These are phyloP conservation scores for Trametes elegans DNA, from an alignment of 768 basidiomycete species.

Conservation along the genomic window DNA sequence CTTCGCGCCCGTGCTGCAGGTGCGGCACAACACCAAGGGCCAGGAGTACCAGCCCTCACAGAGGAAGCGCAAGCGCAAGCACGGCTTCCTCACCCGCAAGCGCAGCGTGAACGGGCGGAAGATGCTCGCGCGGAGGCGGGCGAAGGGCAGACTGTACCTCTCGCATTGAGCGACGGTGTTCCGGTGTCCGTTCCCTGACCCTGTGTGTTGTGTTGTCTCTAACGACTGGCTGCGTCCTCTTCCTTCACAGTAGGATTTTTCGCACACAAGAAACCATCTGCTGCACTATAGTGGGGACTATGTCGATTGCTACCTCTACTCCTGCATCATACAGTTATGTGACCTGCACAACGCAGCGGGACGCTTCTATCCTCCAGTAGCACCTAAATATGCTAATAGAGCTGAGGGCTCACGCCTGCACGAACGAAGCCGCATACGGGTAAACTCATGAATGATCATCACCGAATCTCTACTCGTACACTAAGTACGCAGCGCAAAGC, in stretches of 20 bases:
- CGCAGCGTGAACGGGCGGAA: conserved; percentile 66
- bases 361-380: too few species aligned
- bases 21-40: conserved; percentile 69
- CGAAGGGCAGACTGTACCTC: conserved; percentile 77
- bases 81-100: conserved; percentile 84
- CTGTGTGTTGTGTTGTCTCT: neutral
- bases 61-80: conserved; percentile 87
- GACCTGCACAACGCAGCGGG: neutral
- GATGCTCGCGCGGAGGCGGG: conserved; percentile 64
- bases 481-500: neutral
- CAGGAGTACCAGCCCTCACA: conserved; percentile 98
- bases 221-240: too few species aligned
- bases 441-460: too few species aligned
- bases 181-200: neutral
- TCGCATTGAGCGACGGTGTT: conserved; percentile 55
- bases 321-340: neutral
- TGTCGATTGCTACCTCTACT: neutral
- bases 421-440: too few species aligned
- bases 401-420: too few species aligned
- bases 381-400: too few species aligned
- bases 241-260: too few species aligned
- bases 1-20: conserved; percentile 45
- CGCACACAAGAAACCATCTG: too few species aligned
- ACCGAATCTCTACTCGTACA: too few species aligned
- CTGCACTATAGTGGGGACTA: too few species aligned